phyloP scores from a whole-genome alignment of 768 basidiomycete genomes.

The Lactifluus rugatus region DNA sequence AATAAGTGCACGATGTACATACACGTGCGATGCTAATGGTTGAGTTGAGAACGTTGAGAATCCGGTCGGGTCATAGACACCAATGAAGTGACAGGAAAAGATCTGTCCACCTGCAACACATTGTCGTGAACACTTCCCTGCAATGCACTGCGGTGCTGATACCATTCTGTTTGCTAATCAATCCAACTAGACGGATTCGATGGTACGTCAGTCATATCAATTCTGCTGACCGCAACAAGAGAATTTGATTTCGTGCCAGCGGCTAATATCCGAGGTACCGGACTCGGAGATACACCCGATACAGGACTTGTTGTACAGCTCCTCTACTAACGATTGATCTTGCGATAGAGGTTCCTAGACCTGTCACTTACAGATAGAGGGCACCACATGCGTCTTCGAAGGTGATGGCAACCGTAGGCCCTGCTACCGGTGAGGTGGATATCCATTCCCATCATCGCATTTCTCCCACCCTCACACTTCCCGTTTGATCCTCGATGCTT shows the following conservation, averaged over 20 bases:
- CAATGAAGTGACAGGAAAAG: too few relatives aligned
- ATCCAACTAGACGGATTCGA: not conserved
- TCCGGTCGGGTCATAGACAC: too few relatives aligned
- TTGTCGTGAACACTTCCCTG: too few relatives aligned
- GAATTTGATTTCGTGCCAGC: not conserved
- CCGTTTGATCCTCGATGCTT: not conserved
- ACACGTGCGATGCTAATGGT: too few relatives aligned
- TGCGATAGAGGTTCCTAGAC: not conserved
- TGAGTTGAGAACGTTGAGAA: too few relatives aligned
- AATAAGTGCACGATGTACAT: too few relatives aligned
- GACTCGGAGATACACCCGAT: not conserved
- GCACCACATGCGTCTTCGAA: not conserved
- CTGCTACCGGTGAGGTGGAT: not conserved
- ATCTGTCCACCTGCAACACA: too few relatives aligned
- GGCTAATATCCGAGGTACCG: not conserved
- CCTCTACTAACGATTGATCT: not conserved
- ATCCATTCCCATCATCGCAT: not conserved
- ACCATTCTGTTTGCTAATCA: not conserved
- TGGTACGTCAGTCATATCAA: not conserved
- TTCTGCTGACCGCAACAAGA: not conserved
- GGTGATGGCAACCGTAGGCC: constrained; percentile 6
- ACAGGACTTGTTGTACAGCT: not conserved
- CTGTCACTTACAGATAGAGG: not conserved
- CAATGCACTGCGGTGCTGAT: not conserved
- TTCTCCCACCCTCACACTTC: not conserved